Conservation (phyloP, 805 yeast species). For the Hyphopichia homilentoma region DNA sequence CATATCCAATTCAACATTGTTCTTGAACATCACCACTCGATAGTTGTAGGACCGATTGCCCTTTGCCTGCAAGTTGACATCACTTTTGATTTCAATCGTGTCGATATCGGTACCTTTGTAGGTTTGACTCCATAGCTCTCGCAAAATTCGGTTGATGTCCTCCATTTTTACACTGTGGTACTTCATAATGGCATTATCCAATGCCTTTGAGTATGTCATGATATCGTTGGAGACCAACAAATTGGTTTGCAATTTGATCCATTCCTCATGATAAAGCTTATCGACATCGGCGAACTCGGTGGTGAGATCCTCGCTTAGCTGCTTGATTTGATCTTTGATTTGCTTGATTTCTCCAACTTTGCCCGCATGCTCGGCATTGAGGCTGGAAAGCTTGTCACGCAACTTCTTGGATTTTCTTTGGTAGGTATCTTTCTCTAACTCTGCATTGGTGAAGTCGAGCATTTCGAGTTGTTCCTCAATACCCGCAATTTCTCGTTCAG, state of each 20-base stretch:
- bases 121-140: slow-evolving; percentile 91
- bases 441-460: slow-evolving; percentile 57
- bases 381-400: slow-evolving; percentile 44
- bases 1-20: slow-evolving; percentile 92
- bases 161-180: slow-evolving; percentile 89
- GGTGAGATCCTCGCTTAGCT: slow-evolving; percentile 54
- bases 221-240: slow-evolving; percentile 77
- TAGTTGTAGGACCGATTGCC: slow-evolving; percentile 78
- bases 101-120: slow-evolving; percentile 96
- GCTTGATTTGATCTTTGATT: slow-evolving; percentile 63
- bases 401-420: slow-evolving; percentile 54
- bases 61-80: slow-evolving; percentile 49
- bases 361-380: slow-evolving; percentile 66
- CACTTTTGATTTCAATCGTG: slow-evolving; percentile 80
- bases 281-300: slow-evolving; percentile 73
- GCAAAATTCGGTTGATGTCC: slow-evolving; percentile 82
- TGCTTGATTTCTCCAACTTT: slow-evolving; percentile 85
- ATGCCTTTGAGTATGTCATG: slow-evolving; percentile 73
- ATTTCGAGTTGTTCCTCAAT: slow-evolving; percentile 38
- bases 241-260: slow-evolving; percentile 74
- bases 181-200: slow-evolving; percentile 91
- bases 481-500: slow-evolving; percentile 34
- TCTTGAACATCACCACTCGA: slow-evolving; percentile 92
- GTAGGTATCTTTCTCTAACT: slow-evolving; percentile 55
- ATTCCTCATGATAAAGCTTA: slow-evolving; percentile 58